Conservation (phyloP, 257 asterid species). For the Solanum clarkiae region DNA sequence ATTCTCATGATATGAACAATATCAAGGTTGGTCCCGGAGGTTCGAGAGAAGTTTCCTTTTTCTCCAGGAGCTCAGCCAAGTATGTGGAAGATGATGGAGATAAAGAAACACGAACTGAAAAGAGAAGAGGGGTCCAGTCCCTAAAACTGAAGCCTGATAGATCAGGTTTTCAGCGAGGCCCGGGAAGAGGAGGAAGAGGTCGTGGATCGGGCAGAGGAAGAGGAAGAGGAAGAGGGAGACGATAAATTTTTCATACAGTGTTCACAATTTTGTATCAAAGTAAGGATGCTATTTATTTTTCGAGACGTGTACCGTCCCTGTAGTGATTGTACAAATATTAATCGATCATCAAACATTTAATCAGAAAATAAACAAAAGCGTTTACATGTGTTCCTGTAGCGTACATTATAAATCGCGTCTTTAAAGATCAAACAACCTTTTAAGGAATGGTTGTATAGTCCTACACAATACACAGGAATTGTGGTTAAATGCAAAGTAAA, state of each 20-base stretch:
- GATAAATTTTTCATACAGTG: neutral
- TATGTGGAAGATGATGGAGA: conserved; percentile 50
- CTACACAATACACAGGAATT: too few species aligned
- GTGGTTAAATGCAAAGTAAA: too few species aligned
- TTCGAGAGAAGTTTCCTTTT: conserved; percentile 71
- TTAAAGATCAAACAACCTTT: too few species aligned
- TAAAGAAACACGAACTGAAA: conserved; percentile 25
- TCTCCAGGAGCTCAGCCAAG: conserved; percentile 45
- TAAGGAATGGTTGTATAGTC: too few species aligned
- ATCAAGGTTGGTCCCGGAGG: conserved; percentile 80
- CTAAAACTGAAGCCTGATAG: conserved; percentile 39
- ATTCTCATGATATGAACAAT: conserved; percentile 13
- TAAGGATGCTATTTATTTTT: neutral
- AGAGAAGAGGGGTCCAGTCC: conserved; percentile 65
- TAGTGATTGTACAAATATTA: too few species aligned
- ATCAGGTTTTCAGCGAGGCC: conserved; percentile 29
- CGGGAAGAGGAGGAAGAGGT: conserved; percentile 25
- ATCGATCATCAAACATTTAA: too few species aligned
- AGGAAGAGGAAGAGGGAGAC: conserved; percentile 26
- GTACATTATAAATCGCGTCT: neutral
- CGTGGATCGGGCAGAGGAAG: conserved; percentile 17
- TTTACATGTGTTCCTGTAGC: neutral
- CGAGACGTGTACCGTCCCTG: too few species aligned
- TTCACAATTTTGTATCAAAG: neutral
- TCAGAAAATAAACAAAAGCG: too few species aligned